These are phyloP conservation scores for Mucor irregularis DNA, from an alignment of 371 early-diverging fungal genomes.

Conservation along the genomic window DNA sequence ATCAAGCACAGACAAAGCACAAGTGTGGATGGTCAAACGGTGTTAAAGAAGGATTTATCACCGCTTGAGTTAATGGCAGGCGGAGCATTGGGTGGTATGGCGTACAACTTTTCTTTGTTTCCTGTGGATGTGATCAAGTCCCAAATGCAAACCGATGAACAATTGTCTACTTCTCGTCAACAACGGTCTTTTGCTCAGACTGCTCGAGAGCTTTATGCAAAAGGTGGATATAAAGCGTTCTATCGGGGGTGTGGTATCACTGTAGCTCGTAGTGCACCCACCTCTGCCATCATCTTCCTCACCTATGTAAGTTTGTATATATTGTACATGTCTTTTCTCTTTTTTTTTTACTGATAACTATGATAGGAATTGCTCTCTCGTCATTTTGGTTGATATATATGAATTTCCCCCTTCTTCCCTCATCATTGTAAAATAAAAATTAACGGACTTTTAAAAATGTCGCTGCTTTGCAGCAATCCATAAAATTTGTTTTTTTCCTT, in stretches of 20 bases:
- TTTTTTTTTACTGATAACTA: not conserved
- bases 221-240: constrained; percentile 83
- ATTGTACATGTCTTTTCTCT: not conserved
- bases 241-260: constrained; percentile 95
- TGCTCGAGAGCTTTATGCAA: constrained; percentile 68
- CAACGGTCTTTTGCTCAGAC: constrained; percentile 57
- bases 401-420: constrained; percentile 1
- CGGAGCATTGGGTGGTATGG: constrained; percentile 93
- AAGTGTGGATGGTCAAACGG: constrained; percentile 11
- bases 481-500: not conserved
- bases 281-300: constrained; percentile 91
- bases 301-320: constrained; percentile 62
- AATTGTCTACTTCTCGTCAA: constrained; percentile 21
- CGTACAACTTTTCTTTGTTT: constrained; percentile 86
- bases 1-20: constrained; percentile 45
- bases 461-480: not conserved
- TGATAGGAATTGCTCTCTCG: constrained; percentile 16
- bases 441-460: too few species aligned
- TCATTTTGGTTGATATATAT: constrained; percentile 15
- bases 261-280: constrained; percentile 85
- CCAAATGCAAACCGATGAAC: constrained; percentile 89
- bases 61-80: constrained; percentile 77
- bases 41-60: constrained; percentile 61
- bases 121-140: constrained; percentile 96
- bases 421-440: too few species aligned